Base-by-base conservation (phyloP, 225 moss, liverwort and hornwort species). In the Polytrichum commune region DNA sequence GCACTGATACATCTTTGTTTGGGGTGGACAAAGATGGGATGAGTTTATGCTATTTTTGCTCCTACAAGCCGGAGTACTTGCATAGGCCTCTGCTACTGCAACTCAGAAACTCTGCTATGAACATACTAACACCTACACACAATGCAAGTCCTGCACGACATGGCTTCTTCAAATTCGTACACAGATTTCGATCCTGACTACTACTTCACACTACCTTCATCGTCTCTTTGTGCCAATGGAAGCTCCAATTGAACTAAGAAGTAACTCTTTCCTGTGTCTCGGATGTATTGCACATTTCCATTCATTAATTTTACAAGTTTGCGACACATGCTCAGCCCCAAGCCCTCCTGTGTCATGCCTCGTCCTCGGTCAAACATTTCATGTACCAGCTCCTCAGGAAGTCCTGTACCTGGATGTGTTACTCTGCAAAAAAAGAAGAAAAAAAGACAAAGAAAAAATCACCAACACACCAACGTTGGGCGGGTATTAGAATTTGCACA, bases 271-370 rank as follows among this genome's bases (percentile, higher is more conserved):
- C 86, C 86, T 63, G 76, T 76, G 69, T 83, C 86, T 55, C 86
- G 78, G 71, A 87, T 81, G 73, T 86, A 86, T 74, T 86, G 80
- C 73, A 83, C 83, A 76, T 76, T 74, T 53, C 86, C 86, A 56
- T 83, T 86, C 86, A 86, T 86, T 76, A 86, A 71, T 71, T 86
- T 86, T 81, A 86, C 86, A 86, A 86, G 86, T 78, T 86, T 86
- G 27, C 86, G 86, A 69, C 86, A 86, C 86, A 86, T 86, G 74
- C 86, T 86, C 27, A 86, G 60, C 29, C 86, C 86, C 65, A 83
- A 74, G 65, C 86, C 86, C 68, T 86, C 86, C 69, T 86, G 86
- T 29, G 86, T 86, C 86, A 86, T 86, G 62, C 86, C 86, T 64
- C 86, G 83, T 46, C 86, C 86, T 70, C 86, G 79, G 57, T 82